Conservation (phyloP, 129 eudicot species). For the Sambucus nigra region DNA sequence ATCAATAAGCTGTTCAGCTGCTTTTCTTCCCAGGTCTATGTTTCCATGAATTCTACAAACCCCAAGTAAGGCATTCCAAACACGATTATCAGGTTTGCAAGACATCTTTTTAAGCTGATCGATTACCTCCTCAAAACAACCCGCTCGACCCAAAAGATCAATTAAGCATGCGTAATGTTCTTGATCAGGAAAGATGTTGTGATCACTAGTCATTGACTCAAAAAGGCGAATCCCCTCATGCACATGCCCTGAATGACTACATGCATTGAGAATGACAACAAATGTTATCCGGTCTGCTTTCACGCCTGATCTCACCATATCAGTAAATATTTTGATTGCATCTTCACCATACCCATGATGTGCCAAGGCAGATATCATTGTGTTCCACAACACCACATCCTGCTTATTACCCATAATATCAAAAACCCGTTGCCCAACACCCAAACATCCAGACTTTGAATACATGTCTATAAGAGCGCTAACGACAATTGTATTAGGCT, state of each 20-base stretch:
- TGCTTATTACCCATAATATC: constrained; percentile 24
- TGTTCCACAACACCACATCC: constrained; percentile 58
- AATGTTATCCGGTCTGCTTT: constrained; percentile 55
- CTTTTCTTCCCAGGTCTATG: constrained; percentile 42
- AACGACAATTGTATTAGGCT: constrained; percentile 52
- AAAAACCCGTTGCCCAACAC: constrained; percentile 33
- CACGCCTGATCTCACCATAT: constrained; percentile 44
- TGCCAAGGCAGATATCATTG: constrained; percentile 66
- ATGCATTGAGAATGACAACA: constrained; percentile 53
- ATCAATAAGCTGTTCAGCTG: constrained; percentile 44
- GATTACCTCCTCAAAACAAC: constrained; percentile 47
- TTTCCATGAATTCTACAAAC: constrained; percentile 67
- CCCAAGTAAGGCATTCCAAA: constrained; percentile 66
- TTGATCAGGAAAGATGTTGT: constrained; percentile 38
- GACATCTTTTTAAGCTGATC: constrained; percentile 42
- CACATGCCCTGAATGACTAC: constrained; percentile 71
- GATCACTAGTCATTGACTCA: constrained; percentile 26
- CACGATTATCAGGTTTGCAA: constrained; percentile 35
- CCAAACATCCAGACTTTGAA: constrained; percentile 58
- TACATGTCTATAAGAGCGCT: constrained; percentile 82
- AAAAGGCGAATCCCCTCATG: constrained; percentile 42
- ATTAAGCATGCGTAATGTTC: constrained; percentile 83
- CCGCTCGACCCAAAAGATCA: constrained; percentile 73
- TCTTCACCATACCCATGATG: constrained; percentile 66
- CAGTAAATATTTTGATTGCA: constrained; percentile 32